Evolutionary conservation across 495 filamentous ascomycete genomes (phyloP), one percentile per base, ranked within the genome.

Genomic region (Aspergillus panamensis): DNA sequence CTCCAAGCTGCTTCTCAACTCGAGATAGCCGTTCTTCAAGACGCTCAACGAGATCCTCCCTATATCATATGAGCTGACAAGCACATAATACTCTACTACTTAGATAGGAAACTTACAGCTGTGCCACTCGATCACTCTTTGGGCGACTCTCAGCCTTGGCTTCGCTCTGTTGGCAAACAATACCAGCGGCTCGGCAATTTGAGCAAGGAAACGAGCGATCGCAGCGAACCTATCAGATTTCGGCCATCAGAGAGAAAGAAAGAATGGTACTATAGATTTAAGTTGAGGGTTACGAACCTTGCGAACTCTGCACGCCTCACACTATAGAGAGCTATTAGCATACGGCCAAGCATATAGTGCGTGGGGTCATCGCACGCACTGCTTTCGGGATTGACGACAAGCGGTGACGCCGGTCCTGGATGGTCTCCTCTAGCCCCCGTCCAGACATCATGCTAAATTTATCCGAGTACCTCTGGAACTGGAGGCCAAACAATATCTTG

Each of bases 361-460:
- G 13, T 14, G 16, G 31, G 30, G n/a, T 9, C 19, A 21, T 13
- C 20, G 7, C 16, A 8, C 49, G 9, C 47, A 59, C 56, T 43
- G 56, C 56, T 52, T 47, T 44, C 2, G 56, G 56, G 30, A 59
- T 44, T 10, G 49, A 35, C 7, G 50, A 53, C 42, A 60, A 21
- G 4, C 57, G 51, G 9, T 60, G 33, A 6, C 51, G 43, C 43
- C 44, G 48, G 14, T 32, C 45, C 51, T 55, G 51, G 14, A 60
- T 60, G 1, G 48, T 59, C 39, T 59, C 56, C 12, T 47, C 56
- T 8, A 8, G 3, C 14, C 35, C 14, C 14, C 35, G 10, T 12
- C 35, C 35, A n/a, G 35, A 39, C 35, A 39, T 39, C 14, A n/a
- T 39, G 35, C 35, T 8, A 8, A 39, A 10, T n/a, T 10, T 13